phyloP scores from a whole-genome alignment of 192 early-diverging fungal genomes.

The Coemansia sp. region DNA sequence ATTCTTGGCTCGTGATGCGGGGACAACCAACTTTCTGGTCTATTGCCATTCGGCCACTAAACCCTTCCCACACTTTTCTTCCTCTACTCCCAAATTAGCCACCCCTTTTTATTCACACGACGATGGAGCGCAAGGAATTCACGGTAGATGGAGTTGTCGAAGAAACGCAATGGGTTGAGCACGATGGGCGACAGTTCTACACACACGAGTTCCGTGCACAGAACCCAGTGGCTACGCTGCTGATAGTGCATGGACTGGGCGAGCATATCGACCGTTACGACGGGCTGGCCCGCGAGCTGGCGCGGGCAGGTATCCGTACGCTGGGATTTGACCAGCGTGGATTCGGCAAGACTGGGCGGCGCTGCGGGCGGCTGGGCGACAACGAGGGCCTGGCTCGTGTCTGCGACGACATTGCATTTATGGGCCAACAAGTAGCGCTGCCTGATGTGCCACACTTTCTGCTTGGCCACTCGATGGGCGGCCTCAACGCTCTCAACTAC shows the following conservation, averaged over 20 bases:
- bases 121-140: not conserved
- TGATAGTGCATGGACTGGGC: conserved; percentile 62
- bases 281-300: conserved; percentile 50
- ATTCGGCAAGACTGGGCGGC: conserved; percentile 58
- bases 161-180: conserved; percentile 31
- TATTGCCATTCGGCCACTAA: too few relatives aligned
- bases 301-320: conserved; percentile 54
- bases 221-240: conserved; percentile 49
- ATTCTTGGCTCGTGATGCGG: too few relatives aligned
- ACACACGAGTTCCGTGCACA: conserved; percentile 30
- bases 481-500: conserved; percentile 41
- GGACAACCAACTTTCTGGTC: too few relatives aligned
- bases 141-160: conserved; percentile 29
- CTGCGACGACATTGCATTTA: conserved; percentile 47
- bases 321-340: conserved; percentile 64
- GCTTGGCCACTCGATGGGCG: conserved; percentile 63
- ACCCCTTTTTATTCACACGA: not conserved
- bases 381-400: conserved; percentile 46
- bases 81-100: not conserved
- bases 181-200: conserved; percentile 29
- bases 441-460: conserved; percentile 56
- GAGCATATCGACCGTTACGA: conserved; percentile 65
- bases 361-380: conserved; percentile 43
- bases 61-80: not conserved
- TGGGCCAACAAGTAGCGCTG: conserved; percentile 27